These are phyloP conservation scores for Fusarium newnesense DNA, from an alignment of 2,329 filamentous ascomycete genomes.

Conservation along the genomic window DNA sequence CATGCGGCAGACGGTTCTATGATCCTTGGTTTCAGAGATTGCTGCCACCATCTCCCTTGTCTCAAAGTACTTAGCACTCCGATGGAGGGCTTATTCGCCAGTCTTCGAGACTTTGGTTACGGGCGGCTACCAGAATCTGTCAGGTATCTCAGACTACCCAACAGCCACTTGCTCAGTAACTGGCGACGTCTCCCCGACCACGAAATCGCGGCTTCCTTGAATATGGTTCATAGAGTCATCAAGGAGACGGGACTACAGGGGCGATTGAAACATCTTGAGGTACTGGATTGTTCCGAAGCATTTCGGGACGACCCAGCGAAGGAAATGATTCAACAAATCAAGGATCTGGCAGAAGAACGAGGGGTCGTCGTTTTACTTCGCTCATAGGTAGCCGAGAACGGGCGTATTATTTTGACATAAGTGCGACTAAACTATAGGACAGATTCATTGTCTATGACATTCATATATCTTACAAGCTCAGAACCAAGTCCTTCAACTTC, in stretches of 20 bases:
- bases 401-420: fast-evolving
- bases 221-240: not conserved
- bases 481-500: slow-evolving; percentile 31
- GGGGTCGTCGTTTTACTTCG: not conserved
- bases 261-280: not conserved
- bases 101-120: too few species aligned
- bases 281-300: not conserved
- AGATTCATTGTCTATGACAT: not conserved
- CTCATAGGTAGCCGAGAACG: too few species aligned
- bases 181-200: fast-evolving
- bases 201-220: not conserved
- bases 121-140: not conserved
- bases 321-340: not conserved
- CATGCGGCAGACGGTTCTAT: too few species aligned
- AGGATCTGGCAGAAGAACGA: not conserved
- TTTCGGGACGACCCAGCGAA: not conserved
- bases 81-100: too few species aligned
- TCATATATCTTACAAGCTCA: not conserved
- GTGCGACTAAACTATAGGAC: not conserved
- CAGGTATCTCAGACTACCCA: not conserved
- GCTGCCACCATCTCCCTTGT: not conserved
- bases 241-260: not conserved
- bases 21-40: not conserved
- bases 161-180: not conserved
- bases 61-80: not conserved